Base-by-base conservation (phyloP, 495 filamentous ascomycete genomes). In the Talaromyces trachyspermus region DNA sequence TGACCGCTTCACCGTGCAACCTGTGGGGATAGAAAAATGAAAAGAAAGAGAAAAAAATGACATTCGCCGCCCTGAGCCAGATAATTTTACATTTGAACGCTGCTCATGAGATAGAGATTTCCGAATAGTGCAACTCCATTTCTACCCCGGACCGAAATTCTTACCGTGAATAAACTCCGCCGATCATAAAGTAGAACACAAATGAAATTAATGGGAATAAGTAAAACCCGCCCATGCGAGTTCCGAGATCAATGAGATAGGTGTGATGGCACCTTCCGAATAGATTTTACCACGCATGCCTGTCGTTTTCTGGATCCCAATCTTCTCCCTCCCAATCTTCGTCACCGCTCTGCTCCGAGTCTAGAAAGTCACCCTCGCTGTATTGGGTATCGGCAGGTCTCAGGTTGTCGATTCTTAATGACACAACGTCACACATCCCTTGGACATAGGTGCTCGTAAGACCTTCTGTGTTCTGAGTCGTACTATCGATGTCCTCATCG, bases 371-470 rank as follows among this genome's bases (percentile, higher is more conserved):
- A 9, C 74, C 74, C 65, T 91, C 89, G 17, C 74, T 76, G 53
- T 76, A 85, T 32, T 83, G 81, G n/a, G 66, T 71, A 53, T 92
- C 89, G 1, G 69, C 75, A 15, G 84, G 85, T 35, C 88, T 80
- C 54, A 85, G 78, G 60, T 94, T 91, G 57, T 95, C 89, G 43
- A 95, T 84, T 15, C 79, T 70, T 36, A 95, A 74, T 36, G 80
- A 77, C n/a, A 95, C 88, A 26, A 79, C 67, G 19, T 89, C 72
- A 62, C 89, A 95, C 72, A 88, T 72, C 1, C 89, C 87, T 38
- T 92, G 89, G 12, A 83, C 63, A 48, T 72, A 68, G 2, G 62
- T 48, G 15, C 59, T 45, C 11, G 57, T 52, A 19, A 57, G 15
- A 7, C 9, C 32, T 25, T 14, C 18, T 9, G 23, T 25, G 17